Evolutionary conservation across 148 eudicot genomes (phyloP).

Genomic region (Suaeda aralocaspica): DNA sequence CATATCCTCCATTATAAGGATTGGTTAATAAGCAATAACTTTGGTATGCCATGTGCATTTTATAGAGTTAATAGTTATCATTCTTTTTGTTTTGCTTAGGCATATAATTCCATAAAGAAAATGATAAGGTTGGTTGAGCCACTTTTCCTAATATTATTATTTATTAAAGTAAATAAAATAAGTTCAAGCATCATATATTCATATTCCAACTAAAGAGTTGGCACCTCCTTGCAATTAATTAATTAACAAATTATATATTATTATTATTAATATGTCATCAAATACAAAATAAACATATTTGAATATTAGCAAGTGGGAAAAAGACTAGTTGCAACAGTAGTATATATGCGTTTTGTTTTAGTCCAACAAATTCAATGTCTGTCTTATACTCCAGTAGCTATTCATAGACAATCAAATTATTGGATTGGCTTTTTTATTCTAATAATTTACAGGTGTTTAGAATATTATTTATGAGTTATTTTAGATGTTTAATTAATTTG

Average conservation of each 20-base stretch:
- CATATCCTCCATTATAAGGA: slow-evolving; percentile 22
- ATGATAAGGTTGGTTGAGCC: slow-evolving; percentile 35
- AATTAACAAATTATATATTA: background rate
- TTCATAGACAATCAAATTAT: slow-evolving; percentile 12
- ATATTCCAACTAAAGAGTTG: slow-evolving; percentile 27
- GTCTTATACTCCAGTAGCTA: background rate
- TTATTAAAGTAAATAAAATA: background rate
- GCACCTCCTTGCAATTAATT: slow-evolving; percentile 21
- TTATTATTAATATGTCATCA: slow-evolving; percentile 8
- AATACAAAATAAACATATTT: slow-evolving; percentile 14
- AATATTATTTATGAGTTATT: background rate
- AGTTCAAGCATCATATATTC: slow-evolving; percentile 26
- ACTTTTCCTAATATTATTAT: slow-evolving; percentile 10
- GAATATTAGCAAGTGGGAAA: slow-evolving; percentile 19
- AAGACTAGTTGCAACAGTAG: background rate
- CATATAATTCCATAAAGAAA: slow-evolving; percentile 14
- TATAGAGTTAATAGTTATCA: slow-evolving; percentile 17
- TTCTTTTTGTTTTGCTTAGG: slow-evolving; percentile 25
- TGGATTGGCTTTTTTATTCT: background rate
- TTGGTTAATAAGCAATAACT: slow-evolving; percentile 23
- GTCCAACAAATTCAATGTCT: slow-evolving; percentile 14
- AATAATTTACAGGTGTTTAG: background rate
- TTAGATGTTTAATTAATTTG: background rate
- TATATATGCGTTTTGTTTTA: background rate
- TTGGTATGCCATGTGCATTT: slow-evolving; percentile 34